phyloP scores from a whole-genome alignment of 495 filamentous ascomycete species.

The Podospora fimiseda region DNA sequence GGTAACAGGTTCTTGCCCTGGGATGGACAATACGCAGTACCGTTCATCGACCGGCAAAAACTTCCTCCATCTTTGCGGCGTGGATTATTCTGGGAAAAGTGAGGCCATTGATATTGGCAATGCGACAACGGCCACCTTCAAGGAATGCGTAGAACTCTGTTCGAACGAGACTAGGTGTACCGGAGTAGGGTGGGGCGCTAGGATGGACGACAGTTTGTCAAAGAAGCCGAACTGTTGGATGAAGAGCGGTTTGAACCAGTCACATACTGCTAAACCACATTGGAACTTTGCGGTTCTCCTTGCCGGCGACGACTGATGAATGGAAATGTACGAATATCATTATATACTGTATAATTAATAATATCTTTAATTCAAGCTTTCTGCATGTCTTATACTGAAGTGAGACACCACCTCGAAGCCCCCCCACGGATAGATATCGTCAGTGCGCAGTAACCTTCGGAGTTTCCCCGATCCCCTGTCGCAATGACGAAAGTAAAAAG shows the following conservation, averaged over 20 bases:
- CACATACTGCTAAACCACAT: constrained; percentile 8
- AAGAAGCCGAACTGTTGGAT: constrained; percentile 16
- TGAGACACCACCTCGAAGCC: too few species aligned
- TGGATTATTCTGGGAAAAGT: constrained; percentile 16
- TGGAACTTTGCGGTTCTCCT: constrained; percentile 19
- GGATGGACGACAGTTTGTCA: not conserved
- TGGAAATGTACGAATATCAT: too few species aligned
- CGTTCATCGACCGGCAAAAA: constrained; percentile 7
- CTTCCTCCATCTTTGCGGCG: constrained; percentile 15
- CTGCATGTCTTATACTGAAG: too few species aligned
- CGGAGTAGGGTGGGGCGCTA: constrained; percentile 18
- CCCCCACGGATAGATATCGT: too few species aligned
- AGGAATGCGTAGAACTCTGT: constrained; percentile 17
- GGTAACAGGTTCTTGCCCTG: constrained; percentile 9
- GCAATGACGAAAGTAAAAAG: not conserved
- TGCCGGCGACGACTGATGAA: not conserved
- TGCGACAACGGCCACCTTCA: constrained; percentile 9
- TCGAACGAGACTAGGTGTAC: constrained; percentile 8
- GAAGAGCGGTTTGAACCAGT: constrained; percentile 15
- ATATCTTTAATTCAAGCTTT: too few species aligned
- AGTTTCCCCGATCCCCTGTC: not conserved
- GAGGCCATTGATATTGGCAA: constrained; percentile 14
- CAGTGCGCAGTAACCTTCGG: not conserved
- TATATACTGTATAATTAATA: too few species aligned
- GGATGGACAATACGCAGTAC: constrained; percentile 6